Evolutionary conservation across 75 land plant genomes (phyloP).

Genomic region (Gnetum montanum): DNA sequence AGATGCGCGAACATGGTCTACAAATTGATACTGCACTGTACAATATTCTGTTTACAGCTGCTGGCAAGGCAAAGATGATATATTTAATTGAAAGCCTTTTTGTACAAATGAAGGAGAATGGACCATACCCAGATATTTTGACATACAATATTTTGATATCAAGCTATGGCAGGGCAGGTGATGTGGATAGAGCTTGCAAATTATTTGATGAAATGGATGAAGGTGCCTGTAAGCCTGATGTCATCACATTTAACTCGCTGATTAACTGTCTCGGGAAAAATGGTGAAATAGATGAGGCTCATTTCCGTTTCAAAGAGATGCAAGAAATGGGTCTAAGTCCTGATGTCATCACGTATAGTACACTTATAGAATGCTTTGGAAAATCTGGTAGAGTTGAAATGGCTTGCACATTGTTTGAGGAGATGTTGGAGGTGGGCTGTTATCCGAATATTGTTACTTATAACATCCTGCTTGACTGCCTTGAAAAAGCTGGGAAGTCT

Average conservation of each 20-base stretch:
- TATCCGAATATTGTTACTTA: constrained; percentile 78
- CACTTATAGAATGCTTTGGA: constrained; percentile 83
- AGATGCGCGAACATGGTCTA: constrained; percentile 51
- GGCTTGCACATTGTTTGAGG: constrained; percentile 75
- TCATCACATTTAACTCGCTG: constrained; percentile 74
- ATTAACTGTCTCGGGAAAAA: constrained; percentile 81
- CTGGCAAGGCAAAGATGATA: constrained; percentile 48
- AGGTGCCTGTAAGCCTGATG: constrained; percentile 56
- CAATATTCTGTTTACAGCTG: constrained; percentile 47
- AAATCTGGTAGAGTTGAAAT: constrained; percentile 65
- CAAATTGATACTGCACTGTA: constrained; percentile 36
- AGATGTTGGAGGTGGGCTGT: constrained; percentile 58
- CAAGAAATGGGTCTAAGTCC: constrained; percentile 60
- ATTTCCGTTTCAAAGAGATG: constrained; percentile 71
- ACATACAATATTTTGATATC: constrained; percentile 77
- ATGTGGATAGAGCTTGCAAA: constrained; percentile 39
- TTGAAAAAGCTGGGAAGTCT: constrained; percentile 54
- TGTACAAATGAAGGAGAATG: constrained; percentile 46
- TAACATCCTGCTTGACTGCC: constrained; percentile 75
- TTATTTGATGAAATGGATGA: constrained; percentile 62
- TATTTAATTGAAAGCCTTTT: constrained; percentile 29
- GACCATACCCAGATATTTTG: constrained; percentile 56
- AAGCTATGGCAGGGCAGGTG: constrained; percentile 54
- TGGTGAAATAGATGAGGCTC: constrained; percentile 72
- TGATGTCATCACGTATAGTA: constrained; percentile 76